phyloP scores from a whole-genome alignment of 129 eudicot species.

The Chrysanthemum lavandulifolium region DNA sequence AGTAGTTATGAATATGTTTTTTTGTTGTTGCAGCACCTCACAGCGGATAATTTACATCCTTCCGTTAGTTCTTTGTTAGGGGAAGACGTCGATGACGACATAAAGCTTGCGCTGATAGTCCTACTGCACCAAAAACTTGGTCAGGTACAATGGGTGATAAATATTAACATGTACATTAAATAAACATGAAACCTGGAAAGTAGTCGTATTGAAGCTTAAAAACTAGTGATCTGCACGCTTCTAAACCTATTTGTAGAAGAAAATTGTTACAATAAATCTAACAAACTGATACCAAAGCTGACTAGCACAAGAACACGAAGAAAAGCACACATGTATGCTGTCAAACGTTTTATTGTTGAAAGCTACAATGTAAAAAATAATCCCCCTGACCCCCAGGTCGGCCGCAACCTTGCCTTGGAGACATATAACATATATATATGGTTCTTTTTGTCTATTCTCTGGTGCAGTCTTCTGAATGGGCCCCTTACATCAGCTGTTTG shows the following conservation, averaged over 20 bases:
- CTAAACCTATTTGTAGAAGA: no score
- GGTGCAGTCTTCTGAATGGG: conserved; percentile 75
- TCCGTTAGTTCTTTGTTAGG: conserved; percentile 46
- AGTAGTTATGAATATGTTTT: not conserved
- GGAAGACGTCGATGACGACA: conserved; percentile 45
- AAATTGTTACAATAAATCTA: no score
- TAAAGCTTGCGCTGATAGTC: conserved; percentile 75
- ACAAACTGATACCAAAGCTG: no score
- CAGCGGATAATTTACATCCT: conserved; percentile 68
- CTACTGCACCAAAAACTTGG: conserved; percentile 64
- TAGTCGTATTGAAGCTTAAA: no score
- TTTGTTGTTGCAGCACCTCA: conserved; percentile 58
- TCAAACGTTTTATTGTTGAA: no score
- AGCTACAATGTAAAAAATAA: no score
- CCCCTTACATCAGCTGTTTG: conserved; percentile 73
- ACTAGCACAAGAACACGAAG: no score
- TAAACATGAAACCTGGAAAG: no score
- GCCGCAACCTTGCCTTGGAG: not conserved
- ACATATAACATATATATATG: not conserved
- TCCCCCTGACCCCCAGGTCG: no score
- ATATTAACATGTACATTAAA: not conserved
- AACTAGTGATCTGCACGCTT: no score
- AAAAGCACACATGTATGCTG: no score
- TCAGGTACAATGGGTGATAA: conserved; percentile 38
- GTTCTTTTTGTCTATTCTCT: not conserved